Evolutionary conservation across 2,329 filamentous ascomycete species (phyloP).

Genomic region (Clonostachys byssicola): DNA sequence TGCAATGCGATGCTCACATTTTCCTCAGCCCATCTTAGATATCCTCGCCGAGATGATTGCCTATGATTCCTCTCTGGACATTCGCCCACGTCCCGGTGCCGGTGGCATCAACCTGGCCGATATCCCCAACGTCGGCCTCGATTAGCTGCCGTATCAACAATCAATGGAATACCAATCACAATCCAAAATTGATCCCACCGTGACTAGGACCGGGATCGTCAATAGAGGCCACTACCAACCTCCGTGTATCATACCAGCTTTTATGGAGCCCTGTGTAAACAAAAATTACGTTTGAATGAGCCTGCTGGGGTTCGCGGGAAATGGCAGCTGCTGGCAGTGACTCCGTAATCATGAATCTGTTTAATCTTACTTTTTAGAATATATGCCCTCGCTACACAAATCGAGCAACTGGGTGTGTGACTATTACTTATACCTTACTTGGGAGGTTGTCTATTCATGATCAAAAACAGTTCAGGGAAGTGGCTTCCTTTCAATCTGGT

Average conservation of each 20-base stretch:
- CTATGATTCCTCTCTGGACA: conserved; percentile 71
- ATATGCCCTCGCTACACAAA: conserved; percentile 1
- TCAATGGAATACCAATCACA: neutral
- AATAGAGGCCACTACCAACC: conserved; percentile 11
- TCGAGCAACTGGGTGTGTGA: too few relatives aligned
- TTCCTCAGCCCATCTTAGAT: conserved; percentile 75
- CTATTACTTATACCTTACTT: too few relatives aligned
- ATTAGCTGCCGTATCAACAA: conserved; percentile 30
- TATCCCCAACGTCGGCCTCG: conserved; percentile 48
- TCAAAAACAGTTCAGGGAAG: too few relatives aligned
- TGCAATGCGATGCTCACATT: conserved; percentile 1
- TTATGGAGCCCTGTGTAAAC: conserved; percentile 35
- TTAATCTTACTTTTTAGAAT: conserved; percentile 5
- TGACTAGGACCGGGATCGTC: conserved; percentile 17
- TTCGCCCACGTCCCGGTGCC: conserved; percentile 34
- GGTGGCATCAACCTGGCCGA: conserved; percentile 37
- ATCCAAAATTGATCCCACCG: too few relatives aligned
- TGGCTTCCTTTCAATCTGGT: too few relatives aligned
- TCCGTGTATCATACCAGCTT: neutral
- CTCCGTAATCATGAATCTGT: conserved; percentile 5
- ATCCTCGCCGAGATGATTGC: conserved; percentile 98
- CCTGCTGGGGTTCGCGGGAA: conserved; percentile 19
- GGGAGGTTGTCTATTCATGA: too few relatives aligned
- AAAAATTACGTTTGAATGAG: conserved; percentile 25
- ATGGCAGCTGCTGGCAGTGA: conserved; percentile 16